Conservation (phyloP, 1,284 basidiomycete genomes). For the Waitea zeae region DNA sequence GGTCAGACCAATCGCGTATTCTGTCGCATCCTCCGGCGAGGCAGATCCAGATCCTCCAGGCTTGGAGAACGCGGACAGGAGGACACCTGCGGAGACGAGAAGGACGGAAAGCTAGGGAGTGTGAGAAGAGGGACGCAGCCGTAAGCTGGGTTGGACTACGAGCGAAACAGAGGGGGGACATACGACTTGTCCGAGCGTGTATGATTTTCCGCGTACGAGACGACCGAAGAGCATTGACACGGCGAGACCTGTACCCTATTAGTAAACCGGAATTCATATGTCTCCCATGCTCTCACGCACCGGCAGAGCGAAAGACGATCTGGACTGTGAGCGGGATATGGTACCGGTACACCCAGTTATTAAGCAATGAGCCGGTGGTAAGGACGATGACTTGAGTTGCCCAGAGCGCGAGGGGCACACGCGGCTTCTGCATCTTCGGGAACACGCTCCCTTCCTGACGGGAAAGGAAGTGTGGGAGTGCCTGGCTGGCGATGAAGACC, state of each 20-base stretch:
- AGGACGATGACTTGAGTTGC: constrained; percentile 61
- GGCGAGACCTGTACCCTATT: constrained; percentile 27
- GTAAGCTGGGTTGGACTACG: constrained; percentile 8
- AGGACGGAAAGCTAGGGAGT: constrained; percentile 34
- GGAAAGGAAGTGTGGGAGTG: constrained; percentile 36
- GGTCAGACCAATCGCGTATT: constrained; percentile 52
- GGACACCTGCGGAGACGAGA: constrained; percentile 59
- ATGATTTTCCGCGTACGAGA: constrained; percentile 37
- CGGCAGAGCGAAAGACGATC: constrained; percentile 81
- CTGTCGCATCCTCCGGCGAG: constrained; percentile 18
- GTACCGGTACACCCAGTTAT: constrained; percentile 76
- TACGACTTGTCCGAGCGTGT: constrained; percentile 49
- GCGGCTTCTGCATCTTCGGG: constrained; percentile 41
- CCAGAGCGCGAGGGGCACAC: constrained; percentile 64
- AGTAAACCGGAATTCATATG: constrained; percentile 2
- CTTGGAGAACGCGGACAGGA: constrained; percentile 57
- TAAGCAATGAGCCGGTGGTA: constrained; percentile 54
- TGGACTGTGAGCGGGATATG: constrained; percentile 70
- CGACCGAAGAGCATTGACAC: constrained; percentile 55
- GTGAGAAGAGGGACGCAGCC: constrained; percentile 1
- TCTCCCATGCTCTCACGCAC: constrained; percentile 21
- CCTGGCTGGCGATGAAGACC: constrained; percentile 52
- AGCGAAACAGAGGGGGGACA: no score
- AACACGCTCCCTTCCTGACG: constrained; percentile 14
- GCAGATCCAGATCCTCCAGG: constrained; percentile 19